Evolutionary conservation across 2,329 filamentous ascomycete genomes (phyloP).

Genomic region (Pseudogymnoascus sp.): DNA sequence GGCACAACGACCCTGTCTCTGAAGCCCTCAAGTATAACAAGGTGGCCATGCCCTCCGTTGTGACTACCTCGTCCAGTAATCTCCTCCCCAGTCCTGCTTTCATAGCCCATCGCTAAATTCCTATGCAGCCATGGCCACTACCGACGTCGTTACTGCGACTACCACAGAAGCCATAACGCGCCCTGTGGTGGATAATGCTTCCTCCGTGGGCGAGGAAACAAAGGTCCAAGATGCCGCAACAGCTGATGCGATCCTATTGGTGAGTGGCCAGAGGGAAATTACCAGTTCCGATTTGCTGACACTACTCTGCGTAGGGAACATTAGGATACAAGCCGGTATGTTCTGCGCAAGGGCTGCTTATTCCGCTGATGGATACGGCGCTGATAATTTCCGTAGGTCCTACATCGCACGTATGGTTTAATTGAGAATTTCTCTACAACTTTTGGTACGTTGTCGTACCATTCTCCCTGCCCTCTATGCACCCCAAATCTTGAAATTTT

Average conservation of each 20-base stretch:
- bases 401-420: slow-evolving; percentile 48
- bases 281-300: not conserved
- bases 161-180: not conserved
- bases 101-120: not conserved
- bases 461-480: not conserved
- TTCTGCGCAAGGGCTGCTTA: slow-evolving; percentile 8
- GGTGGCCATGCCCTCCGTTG: not conserved
- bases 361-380: not conserved
- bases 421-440: slow-evolving; percentile 53
- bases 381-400: slow-evolving; percentile 34
- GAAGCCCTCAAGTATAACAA: not conserved
- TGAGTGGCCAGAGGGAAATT: slow-evolving; percentile 21
- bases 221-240: slow-evolving; percentile 23
- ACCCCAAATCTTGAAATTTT: not conserved
- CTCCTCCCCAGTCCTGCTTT: not conserved
- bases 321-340: slow-evolving; percentile 48
- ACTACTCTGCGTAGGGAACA: slow-evolving; percentile 30
- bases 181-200: not conserved
- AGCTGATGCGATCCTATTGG: slow-evolving; percentile 32
- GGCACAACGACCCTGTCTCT: not conserved
- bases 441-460: slow-evolving; percentile 37
- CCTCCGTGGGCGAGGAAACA: slow-evolving; percentile 21
- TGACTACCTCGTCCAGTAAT: not conserved
- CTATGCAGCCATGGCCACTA: not conserved
- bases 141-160: not conserved